Evolutionary conservation across 176 grass and related monocot genomes (phyloP).

Genomic region (Oryza meyeriana): DNA sequence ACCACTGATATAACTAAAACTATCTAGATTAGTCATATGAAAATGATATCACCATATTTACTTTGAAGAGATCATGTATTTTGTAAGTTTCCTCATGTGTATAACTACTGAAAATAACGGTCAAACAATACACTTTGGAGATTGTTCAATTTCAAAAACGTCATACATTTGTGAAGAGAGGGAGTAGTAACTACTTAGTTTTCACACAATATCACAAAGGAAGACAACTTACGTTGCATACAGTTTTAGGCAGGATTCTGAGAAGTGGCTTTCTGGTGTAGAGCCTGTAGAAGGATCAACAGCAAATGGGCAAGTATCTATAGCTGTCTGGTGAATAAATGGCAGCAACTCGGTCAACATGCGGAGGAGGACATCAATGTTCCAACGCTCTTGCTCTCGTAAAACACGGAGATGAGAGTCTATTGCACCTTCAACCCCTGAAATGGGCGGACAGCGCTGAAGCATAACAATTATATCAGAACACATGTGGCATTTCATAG

Average conservation of each 20-base stretch:
- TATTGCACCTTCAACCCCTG: slow-evolving; percentile 87
- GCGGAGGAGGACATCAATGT: slow-evolving; percentile 83
- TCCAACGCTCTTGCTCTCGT: slow-evolving; percentile 89
- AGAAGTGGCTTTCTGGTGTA: slow-evolving; percentile 57
- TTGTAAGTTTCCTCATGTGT: not conserved
- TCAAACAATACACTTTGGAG: not conserved
- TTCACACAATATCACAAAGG: not conserved
- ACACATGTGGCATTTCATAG: slow-evolving; percentile 12
- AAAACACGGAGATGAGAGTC: slow-evolving; percentile 85
- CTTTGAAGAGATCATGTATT: not conserved
- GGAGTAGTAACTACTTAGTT: slow-evolving; percentile 14
- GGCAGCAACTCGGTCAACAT: slow-evolving; percentile 82
- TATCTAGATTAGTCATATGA: not conserved
- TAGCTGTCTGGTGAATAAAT: slow-evolving; percentile 74
- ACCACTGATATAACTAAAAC: not conserved
- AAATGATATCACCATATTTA: not conserved
- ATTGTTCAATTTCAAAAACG: not conserved
- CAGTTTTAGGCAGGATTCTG: slow-evolving; percentile 61
- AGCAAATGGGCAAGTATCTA: slow-evolving; percentile 74
- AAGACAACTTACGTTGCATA: slow-evolving; percentile 66
- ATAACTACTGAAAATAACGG: not conserved
- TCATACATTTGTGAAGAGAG: not conserved
- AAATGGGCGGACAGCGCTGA: slow-evolving; percentile 90
- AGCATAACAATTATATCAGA: slow-evolving; percentile 39
- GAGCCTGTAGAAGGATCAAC: slow-evolving; percentile 31